Evolutionary conservation across 2,329 filamentous ascomycete genomes (phyloP).

Genomic region (Capronia epimyces): DNA sequence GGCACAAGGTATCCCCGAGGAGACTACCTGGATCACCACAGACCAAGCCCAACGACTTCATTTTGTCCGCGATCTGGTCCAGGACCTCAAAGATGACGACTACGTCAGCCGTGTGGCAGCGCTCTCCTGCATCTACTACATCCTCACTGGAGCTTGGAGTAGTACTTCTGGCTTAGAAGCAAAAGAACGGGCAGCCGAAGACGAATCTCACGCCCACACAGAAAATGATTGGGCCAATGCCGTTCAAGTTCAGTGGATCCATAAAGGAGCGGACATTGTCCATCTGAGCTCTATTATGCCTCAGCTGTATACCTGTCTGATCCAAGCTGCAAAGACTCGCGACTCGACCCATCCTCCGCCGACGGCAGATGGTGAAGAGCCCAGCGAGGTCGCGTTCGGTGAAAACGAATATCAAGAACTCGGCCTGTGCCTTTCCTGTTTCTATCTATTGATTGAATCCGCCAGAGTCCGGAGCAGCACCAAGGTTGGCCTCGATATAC

Average conservation of each 20-base stretch:
- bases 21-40: constrained; percentile 61
- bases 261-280: constrained; percentile 38
- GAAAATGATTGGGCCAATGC: constrained; percentile 44
- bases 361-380: constrained; percentile 11
- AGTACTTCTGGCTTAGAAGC: constrained; percentile 53
- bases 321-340: constrained; percentile 37
- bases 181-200: constrained; percentile 4
- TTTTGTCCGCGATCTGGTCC: constrained; percentile 39
- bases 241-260: constrained; percentile 46
- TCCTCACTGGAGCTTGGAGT: constrained; percentile 65
- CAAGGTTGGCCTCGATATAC: constrained; percentile 15
- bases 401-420: constrained; percentile 27
- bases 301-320: constrained; percentile 37
- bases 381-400: constrained; percentile 23
- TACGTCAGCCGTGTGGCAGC: constrained; percentile 41
- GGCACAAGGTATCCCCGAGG: constrained; percentile 38
- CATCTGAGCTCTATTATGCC: constrained; percentile 35
- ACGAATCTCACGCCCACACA: constrained; percentile 34
- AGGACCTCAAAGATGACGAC: constrained; percentile 37
- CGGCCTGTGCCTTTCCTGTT: constrained; percentile 27
- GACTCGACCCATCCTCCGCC: constrained; percentile 5
- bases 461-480: constrained; percentile 18
- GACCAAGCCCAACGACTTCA: constrained; percentile 46
- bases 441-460: constrained; percentile 28
- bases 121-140: constrained; percentile 44